Evolutionary conservation across 2,329 filamentous ascomycete genomes (phyloP), one percentile per base, ranked within the genome.

Genomic region (Akanthomyces lecanii): DNA sequence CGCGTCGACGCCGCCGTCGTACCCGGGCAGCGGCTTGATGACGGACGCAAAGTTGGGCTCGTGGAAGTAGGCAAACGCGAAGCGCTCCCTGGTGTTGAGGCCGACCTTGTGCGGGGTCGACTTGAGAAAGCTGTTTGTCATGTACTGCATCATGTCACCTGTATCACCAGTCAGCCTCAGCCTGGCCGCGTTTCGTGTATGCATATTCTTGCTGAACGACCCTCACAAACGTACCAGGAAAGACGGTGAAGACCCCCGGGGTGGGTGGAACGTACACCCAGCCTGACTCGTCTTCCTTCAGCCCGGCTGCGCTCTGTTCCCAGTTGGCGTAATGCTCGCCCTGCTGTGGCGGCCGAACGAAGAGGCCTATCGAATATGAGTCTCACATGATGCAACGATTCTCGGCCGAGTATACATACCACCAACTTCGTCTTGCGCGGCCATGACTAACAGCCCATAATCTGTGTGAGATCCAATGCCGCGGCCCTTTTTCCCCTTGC

Each of bases 381-480:
- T 23, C 42, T 5, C 1, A 5, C 1, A 38, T 21, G 25, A 23
- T 10, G 14, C 16, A 12, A 21, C 45, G 18, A 16, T 12, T 25
- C 14, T 42, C 5, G 47, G 2, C 6, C 14, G 44, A 21, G 7
- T 12, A 8, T 16, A 51, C 71, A 66, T 66, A 71, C 80, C 80
- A 51, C 80, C 80, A 56, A 82, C 79, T 21, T 81, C 74, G 63
- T 82, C 79, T 63, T 82, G 79, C 0, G 77, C 76, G 4, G 79
- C 78, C 59, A 83, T 79, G 40, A 83, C 80, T 8, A 82, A 71
- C n/a, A 82, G 70, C 0, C 80, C 80, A 56, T 82, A 82, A 63
- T 82, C 81, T 7, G 80, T 82, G 57, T 82, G 81, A 2, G 79
- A 80, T 14, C 81, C 81, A 44, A 82, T 82, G 3, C 81, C 80